Evolutionary conservation across 2,329 filamentous ascomycete species (phyloP).

Genomic region (Aspergillus terreus): DNA sequence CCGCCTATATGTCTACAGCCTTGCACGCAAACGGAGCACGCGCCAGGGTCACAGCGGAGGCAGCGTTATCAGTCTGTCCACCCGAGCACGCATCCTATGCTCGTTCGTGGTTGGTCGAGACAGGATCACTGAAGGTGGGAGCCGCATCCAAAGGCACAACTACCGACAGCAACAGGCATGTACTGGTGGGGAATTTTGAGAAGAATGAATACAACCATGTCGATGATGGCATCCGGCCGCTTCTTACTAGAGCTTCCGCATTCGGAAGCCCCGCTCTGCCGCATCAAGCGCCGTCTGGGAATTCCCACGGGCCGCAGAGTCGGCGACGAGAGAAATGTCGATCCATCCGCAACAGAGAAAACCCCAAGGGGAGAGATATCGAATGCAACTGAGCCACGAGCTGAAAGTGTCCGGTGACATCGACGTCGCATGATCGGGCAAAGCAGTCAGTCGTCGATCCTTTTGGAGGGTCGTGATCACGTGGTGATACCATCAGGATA

Average conservation of each 20-base stretch:
- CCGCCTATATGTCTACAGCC: slow-evolving; percentile 7
- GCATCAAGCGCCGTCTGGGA: slow-evolving; percentile 14
- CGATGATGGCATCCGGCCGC: slow-evolving; percentile 10
- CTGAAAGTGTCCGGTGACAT: slow-evolving; percentile 1
- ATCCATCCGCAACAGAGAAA: neutral
- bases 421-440: neutral
- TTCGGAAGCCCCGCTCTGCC: slow-evolving; percentile 21
- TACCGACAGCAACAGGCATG: neutral
- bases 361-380: neutral
- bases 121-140: neutral
- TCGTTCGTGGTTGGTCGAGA: neutral
- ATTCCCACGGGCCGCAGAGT: neutral
- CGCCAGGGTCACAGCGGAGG: slow-evolving; percentile 26
- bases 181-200: neutral
- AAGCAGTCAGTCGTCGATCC: neutral
- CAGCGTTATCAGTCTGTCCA: slow-evolving; percentile 33
- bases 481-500: neutral
- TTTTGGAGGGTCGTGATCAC: neutral
- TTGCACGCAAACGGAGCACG: slow-evolving; percentile 25
- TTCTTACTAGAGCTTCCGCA: slow-evolving; percentile 19
- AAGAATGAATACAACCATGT: slow-evolving; percentile 1
- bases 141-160: slow-evolving; percentile 6
- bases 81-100: slow-evolving; percentile 1
- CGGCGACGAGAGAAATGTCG: neutral
- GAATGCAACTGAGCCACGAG: neutral